phyloP scores from a whole-genome alignment of 2,329 filamentous ascomycete genomes.

The Cercospora beticola region DNA sequence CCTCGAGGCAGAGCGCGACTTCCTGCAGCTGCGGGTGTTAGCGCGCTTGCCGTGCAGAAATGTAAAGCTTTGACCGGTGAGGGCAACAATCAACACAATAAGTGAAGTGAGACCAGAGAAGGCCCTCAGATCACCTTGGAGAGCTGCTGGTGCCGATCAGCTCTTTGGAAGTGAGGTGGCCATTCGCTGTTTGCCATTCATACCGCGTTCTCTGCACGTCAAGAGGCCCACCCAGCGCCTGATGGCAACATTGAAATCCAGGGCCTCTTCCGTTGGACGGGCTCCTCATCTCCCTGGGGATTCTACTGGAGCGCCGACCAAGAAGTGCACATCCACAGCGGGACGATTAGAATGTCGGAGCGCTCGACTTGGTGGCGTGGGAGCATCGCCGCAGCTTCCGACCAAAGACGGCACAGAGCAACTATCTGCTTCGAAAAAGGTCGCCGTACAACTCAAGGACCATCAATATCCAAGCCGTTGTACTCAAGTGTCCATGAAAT shows the following conservation, averaged over 20 bases:
- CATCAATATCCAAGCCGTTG: not conserved
- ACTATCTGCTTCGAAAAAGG: not conserved
- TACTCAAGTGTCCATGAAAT: not conserved
- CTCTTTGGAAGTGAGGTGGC: not conserved
- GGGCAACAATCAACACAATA: not conserved
- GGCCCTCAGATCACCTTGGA: not conserved
- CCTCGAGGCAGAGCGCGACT: not conserved
- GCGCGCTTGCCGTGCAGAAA: slow-evolving; percentile 1
- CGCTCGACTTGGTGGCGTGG: not conserved
- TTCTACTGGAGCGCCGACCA: not conserved
- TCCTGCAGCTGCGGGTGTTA: not conserved
- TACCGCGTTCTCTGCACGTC: not conserved
- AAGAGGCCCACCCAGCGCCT: not conserved
- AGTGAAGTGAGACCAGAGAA: not conserved
- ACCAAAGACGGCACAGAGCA: not conserved
- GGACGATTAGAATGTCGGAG: not conserved
- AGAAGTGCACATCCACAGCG: not conserved
- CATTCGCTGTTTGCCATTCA: not conserved
- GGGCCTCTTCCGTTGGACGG: not conserved
- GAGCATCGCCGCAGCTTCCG: not conserved
- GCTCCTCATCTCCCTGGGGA: not conserved
- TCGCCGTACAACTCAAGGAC: not conserved
- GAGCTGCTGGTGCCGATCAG: not conserved
- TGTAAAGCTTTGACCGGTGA: not conserved
- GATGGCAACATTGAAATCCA: not conserved